Evolutionary conservation across 371 early-diverging fungal genomes (phyloP).

Genomic region (Lichtheimia corymbifera): DNA sequence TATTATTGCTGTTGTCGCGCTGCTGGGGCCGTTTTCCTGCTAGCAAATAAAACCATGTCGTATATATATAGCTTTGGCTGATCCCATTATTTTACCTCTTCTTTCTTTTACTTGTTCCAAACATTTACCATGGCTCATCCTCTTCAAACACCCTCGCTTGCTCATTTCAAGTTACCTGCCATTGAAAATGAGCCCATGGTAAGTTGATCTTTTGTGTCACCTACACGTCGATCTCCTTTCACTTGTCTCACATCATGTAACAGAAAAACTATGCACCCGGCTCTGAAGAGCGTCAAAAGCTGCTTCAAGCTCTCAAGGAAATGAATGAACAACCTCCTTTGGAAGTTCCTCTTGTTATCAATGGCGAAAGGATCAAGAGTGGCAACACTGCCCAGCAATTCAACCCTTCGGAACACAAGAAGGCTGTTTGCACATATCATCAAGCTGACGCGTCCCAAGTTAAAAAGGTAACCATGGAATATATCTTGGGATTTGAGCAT

Average conservation of each 20-base stretch:
- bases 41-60: no score
- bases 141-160: constrained; percentile 55
- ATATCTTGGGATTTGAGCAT: background rate
- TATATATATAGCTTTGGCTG: background rate
- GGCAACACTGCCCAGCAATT: constrained; percentile 73
- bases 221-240: background rate
- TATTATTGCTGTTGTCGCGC: no score
- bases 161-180: constrained; percentile 78
- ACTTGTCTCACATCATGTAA: background rate
- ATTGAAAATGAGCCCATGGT: constrained; percentile 91
- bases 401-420: constrained; percentile 85
- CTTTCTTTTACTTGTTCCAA: background rate
- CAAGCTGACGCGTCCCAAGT: constrained; percentile 76
- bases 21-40: no score
- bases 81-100: background rate
- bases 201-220: constrained; percentile 16
- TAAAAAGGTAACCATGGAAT: constrained; percentile 25
- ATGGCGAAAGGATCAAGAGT: constrained; percentile 79
- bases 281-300: constrained; percentile 73
- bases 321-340: constrained; percentile 72
- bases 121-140: background rate
- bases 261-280: constrained; percentile 81
- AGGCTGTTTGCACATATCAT: constrained; percentile 81
- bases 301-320: constrained; percentile 78
- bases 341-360: constrained; percentile 84